Base-by-base conservation (phyloP, 768 basidiomycete species). In the Hypsizygus marmoreus region DNA sequence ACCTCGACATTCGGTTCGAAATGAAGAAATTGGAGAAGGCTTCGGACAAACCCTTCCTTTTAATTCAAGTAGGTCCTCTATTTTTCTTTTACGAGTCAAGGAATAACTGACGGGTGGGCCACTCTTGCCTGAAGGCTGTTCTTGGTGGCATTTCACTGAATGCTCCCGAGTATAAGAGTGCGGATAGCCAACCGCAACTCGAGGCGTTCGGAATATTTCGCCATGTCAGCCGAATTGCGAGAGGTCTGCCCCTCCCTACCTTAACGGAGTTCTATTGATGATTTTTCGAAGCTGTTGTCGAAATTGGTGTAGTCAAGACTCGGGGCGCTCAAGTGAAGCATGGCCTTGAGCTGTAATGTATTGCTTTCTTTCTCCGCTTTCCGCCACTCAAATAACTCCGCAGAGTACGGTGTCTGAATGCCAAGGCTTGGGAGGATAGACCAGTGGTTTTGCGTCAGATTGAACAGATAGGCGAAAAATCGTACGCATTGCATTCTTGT, bases 361-460 rank as follows among this genome's bases (percentile, higher is more conserved):
- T n/a, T 40, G 16, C 46, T 10, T 6, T 12, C n/a, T 46, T 20
- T 31, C 8, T n/a, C n/a, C 17, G 25, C 4, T 6, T 43, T 31
- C 40, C 26, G 28, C 2, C 45, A 20, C 37, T 40, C 38, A 26
- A 9, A 41, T n/a, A 28, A 29, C 17, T 19, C 34, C 14, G 6
- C 36, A 91, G 92, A 22, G 64, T 86, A 19, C 84, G 95, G 9
- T 88, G 84, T 54, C 59, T 97, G 28, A 77, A 73, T 41, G 91
- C 90, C 4, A 92, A 86, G 56, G 86, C 91, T 32, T 98, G 95
- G 95, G 95, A 97, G 57, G 87, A 93, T 57, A 72, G 89, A 14
- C 83, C 92, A 4, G 70, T 84, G 11, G 86, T 95, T 6, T 76
- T 98, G 43, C 78, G 88, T 11, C 95, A 98, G 62, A 76, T 98